Evolutionary conservation across 2,329 filamentous ascomycete genomes (phyloP), one percentile per base, ranked within the genome.

Genomic region (Pseudogymnoascus destructans): DNA sequence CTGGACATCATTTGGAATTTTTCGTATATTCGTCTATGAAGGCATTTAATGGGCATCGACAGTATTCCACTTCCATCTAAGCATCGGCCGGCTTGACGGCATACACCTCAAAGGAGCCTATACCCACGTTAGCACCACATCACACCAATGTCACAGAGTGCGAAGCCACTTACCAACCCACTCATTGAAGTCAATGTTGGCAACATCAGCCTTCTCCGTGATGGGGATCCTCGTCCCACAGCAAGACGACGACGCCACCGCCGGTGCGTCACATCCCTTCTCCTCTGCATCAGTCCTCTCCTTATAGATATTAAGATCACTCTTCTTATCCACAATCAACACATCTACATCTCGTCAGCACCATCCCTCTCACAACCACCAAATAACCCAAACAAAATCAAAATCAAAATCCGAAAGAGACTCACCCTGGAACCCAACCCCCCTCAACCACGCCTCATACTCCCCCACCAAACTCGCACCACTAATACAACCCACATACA

Each of bases 401-500:
- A n/a, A n/a, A n/a, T n/a, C n/a, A n/a, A n/a, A n/a, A n/a, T n/a
- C n/a, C n/a, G n/a, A 19, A 32, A 42, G 46, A 19, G 40, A 62
- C 63, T 21, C 68, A 77, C 78, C 72, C 58, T 65, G 38, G 61
- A 82, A 82, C 0, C 79, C 80, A 0, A 76, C 77, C 10, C 73
- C 64, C 8, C 62, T 63, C 27, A 85, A 66, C 66, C 75, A 84
- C 6, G 52, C 33, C 58, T 80, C 72, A 67, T 85, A 85, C 57
- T 78, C 73, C 1, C 32, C 62, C 0, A 79, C 72, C 59, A 70
- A 66, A 61, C 78, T 81, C 0, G 81, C 79, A 0, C 82, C 80
- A 1, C 78, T 73, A 25, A 85, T 73, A 60, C 82, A 85, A 0
- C 81, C 81, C 2, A 82, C 77, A 65, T 83, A 81, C 5, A 84